Evolutionary conservation across 495 filamentous ascomycete species (phyloP), one percentile per base, ranked within the genome.

Genomic region (Penicillium soppii): DNA sequence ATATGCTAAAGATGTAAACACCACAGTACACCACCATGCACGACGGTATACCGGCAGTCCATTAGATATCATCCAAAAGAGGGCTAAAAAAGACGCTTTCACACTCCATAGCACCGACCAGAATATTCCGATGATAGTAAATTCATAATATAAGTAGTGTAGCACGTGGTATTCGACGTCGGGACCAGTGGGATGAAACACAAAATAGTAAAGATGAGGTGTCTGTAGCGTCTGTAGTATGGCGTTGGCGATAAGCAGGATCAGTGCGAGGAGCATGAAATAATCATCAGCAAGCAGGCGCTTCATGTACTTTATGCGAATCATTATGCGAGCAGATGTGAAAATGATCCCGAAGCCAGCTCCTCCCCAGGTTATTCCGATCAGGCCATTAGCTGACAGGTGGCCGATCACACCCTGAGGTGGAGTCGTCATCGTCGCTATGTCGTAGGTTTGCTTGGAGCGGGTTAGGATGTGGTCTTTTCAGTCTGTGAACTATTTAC

Each of bases 51-150:
- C 35, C 17, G 56, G 49, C 21, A 78, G 49, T 15, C 69, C 62
- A 10, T 66, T 56, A 39, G 77, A 73, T 7, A 79, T 61, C 25
- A 61, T 62, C 62, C 62, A 73, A 58, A 74, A 80, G 1, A 79
- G 57, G 0, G 73, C 68, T 42, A 80, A 55, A 50, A 79, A 78
- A 21, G 70, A 65, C 7, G 62, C 74, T 60, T 79, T 77, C 47
- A 79, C 71, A 19, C 62, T 62, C 71, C 73, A 76, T 5, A 79
- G 57, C 7, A 74, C 61, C 2, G 59, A 69, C 76, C 76, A 79
- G 61, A 76, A 79, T 22, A 78, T 53, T 22, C 73, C 63, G 46
- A 71, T 70, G 50, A 76, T 73, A 35, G 70, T 62, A 46, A 78
- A 76, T 58, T 73, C 63, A 41, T 58, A 71, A 25, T 57, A 53